Evolutionary conservation across 441 rosid species (phyloP), one percentile per base, ranked within the genome.

Genomic region (Euphorbia schlechtendalii): DNA sequence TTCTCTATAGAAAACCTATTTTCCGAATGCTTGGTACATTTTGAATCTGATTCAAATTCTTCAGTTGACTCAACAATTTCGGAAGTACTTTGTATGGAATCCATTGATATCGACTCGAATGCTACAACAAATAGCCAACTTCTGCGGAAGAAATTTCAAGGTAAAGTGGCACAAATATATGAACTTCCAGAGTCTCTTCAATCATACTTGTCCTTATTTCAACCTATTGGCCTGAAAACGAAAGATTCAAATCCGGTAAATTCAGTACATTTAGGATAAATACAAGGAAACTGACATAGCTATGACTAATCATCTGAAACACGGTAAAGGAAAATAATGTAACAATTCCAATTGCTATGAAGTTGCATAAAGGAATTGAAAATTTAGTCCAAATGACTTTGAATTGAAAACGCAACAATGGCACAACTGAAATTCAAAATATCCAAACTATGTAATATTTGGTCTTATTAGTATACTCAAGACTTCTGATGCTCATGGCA

Each of bases 1-100:
- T 89, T 87, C 74, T 83, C 92, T 46, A 89, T 80, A 30, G 88
- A 84, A 75, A 80, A 81, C 67, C 73, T 83, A 72, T 71, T 77
- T 18, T 74, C 85, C 6, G 77, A 71, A 54, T 64, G 77, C 67
- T 75, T 76, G 18, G 57, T 63, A 58, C 69, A 65, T 66, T 73
- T 74, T 2, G 56, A 58, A 62, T 72, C 74, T 65, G 64, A 71
- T 34, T 70, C 48, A 5, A 69, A 40, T 43, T 72, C 85, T 68
- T 83, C 85, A 52, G 68, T 69, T 3, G 82, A 69, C 75, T 89
- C 93, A 51, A 78, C 78, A 54, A 89, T 89, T 73, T 89, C 96
- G 68, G 78, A 79, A 43, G 80, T 74, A 63, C 72, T 76, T 25
- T 80, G 60, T 28, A 61, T 30, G 9, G 62, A 22, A 74, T 83